These are phyloP conservation scores for Platismatia glauca DNA, from an alignment of 495 filamentous ascomycete genomes.

Conservation along the genomic window DNA sequence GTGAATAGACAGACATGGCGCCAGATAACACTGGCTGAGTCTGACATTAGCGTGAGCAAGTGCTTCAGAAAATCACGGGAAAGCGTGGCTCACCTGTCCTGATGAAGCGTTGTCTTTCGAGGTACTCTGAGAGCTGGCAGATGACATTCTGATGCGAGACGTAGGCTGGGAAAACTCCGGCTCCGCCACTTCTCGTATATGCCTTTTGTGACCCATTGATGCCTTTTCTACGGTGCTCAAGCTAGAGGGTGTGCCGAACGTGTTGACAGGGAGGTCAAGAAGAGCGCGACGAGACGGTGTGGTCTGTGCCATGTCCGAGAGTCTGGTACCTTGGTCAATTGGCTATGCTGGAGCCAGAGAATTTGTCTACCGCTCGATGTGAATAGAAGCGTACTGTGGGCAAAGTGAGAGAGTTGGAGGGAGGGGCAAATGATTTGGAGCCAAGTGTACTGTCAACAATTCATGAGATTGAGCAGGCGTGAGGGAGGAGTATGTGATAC, in stretches of 20 bases:
- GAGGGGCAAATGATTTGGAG: not conserved
- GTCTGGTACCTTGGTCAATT: not conserved
- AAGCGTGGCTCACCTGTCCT: slow-evolving; percentile 6
- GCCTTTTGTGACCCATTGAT: slow-evolving; percentile 15
- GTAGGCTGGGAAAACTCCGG: slow-evolving; percentile 6
- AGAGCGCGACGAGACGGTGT: slow-evolving; percentile 19
- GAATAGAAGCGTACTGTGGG: not conserved
- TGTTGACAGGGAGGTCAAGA: slow-evolving; percentile 23
- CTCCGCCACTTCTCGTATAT: slow-evolving; percentile 17
- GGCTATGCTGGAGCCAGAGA: not conserved
- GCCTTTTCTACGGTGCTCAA: not conserved
- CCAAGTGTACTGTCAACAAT: not conserved
- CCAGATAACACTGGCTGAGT: not conserved
- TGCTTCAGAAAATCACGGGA: not conserved
- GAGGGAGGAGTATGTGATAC: not conserved
- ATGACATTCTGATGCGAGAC: slow-evolving; percentile 9
- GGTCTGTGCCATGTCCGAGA: slow-evolving; percentile 15
- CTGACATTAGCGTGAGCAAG: not conserved
- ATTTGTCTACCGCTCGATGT: not conserved
- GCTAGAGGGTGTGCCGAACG: slow-evolving; percentile 9
- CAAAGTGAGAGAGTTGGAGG: not conserved
- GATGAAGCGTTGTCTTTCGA: not conserved
- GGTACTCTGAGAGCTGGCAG: slow-evolving; percentile 7
- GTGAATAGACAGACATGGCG: not conserved
- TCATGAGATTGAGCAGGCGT: not conserved